These are phyloP conservation scores for Fusarium decemcellulare DNA, from an alignment of 2,329 filamentous ascomycete species.

Conservation along the genomic window DNA sequence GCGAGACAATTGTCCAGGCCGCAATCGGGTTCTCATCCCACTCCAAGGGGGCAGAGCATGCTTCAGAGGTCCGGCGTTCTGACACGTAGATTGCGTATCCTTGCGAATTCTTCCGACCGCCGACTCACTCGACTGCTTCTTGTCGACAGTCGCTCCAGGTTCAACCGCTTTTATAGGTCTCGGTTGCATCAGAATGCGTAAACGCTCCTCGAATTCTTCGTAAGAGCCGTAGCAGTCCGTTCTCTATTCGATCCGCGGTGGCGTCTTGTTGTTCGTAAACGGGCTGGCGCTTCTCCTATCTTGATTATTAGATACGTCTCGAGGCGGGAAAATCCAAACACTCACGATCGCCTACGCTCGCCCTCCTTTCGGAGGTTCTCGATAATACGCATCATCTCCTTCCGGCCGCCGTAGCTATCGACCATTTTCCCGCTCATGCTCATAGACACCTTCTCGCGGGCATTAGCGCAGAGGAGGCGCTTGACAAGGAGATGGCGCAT, in stretches of 20 bases:
- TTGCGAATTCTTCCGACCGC: not conserved
- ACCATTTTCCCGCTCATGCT: conserved; percentile 89
- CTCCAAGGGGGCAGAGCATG: conserved; percentile 25
- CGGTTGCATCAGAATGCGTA: conserved; percentile 29
- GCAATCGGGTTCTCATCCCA: conserved; percentile 24
- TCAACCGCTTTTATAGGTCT: not conserved
- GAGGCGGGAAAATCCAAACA: conserved; percentile 37
- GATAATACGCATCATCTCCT: conserved; percentile 93
- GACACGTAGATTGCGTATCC: not conserved
- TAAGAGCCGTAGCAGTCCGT: conserved; percentile 51
- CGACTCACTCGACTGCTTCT: not conserved
- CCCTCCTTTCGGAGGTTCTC: conserved; percentile 90
- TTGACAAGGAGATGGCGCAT: conserved; percentile 96
- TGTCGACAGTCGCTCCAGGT: not conserved
- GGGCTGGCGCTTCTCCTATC: conserved; percentile 56
- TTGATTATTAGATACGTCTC: conserved; percentile 37
- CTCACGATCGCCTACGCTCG: conserved; percentile 85
- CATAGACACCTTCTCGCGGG: conserved; percentile 92
- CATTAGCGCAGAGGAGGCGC: conserved; percentile 82
- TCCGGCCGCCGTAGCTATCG: conserved; percentile 83
- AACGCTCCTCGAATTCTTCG: conserved; percentile 47
- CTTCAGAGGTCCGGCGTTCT: not conserved
- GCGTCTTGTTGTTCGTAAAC: conserved; percentile 55
- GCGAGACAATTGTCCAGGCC: conserved; percentile 6
- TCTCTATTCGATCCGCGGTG: conserved; percentile 60